Base-by-base conservation (phyloP, 805 yeast species). In the Wickerhamiella musiphila region DNA sequence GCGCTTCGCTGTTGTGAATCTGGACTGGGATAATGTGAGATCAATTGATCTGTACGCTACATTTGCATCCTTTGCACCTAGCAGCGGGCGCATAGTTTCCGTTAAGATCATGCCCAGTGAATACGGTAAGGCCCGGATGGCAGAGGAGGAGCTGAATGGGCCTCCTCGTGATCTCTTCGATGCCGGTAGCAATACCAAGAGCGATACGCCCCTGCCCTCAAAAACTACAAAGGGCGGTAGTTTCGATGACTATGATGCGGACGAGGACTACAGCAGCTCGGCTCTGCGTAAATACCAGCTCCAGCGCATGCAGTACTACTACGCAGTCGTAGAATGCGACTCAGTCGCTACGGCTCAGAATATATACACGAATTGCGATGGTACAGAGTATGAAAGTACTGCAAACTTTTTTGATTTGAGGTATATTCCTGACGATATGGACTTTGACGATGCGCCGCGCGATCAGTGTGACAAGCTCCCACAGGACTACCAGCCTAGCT, bases 1-100 rank as follows among this genome's bases (percentile, higher is more conserved):
- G 21, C 61, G 78, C 5, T 62, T 90, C 47, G 98, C 98, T 0
- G 94, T 76, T 1, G 96, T 90, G 19, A 90, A 90, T 48, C 61
- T 90, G 67, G 98, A 90, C 51, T 90, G 98, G 98, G 98, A 90
- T 46, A 78, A 90, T 48, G 65, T 90, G n/a, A 67, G 70, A 28
- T 78, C 96, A 1, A 69, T 70, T 4, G 96, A 90, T 51, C 58
- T 86, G 40, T 69, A 79, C 76, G 93, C 93, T 4, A 76, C 96
- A 0, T 82, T 86, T 46, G 58, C 73, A 6, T 71, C 93, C 34
- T 90, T 86, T 56, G 73, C 78, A 15, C 94, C 94, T 13, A 55
- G 69, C 15, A 73, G 67, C 22, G 92, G 93, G 2, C 58, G 60
- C 28, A 75, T 86, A 34, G 51, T 57, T 28, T 68, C 72, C n/a